Conservation (phyloP, 2,329 filamentous ascomycete species). For the Neoarthrinium moseri region DNA sequence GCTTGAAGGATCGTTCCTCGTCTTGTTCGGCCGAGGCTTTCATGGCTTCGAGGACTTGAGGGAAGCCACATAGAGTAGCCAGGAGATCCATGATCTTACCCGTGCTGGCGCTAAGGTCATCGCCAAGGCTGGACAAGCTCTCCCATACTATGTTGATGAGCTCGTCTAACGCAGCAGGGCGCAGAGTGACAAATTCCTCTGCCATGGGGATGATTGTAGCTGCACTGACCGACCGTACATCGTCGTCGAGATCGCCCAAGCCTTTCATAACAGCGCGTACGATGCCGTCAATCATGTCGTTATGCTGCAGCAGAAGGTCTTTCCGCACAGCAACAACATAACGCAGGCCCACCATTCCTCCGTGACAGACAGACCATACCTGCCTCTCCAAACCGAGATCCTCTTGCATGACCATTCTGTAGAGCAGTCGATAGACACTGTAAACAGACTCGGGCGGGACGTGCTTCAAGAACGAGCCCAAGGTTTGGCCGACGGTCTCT, state of each 20-base stretch:
- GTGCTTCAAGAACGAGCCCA: conserved; percentile 86
- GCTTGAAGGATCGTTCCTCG: conserved; percentile 84
- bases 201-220: conserved; percentile 97
- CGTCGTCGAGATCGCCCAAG: conserved; percentile 85
- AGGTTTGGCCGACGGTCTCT: conserved; percentile 90
- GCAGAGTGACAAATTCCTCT: conserved; percentile 86
- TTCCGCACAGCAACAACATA: conserved; percentile 95
- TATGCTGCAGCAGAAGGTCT: conserved; percentile 82
- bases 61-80: conserved; percentile 92
- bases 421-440: conserved; percentile 79
- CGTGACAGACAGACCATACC: conserved; percentile 94
- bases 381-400: conserved; percentile 72
- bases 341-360: conserved; percentile 93
- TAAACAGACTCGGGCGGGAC: conserved; percentile 77
- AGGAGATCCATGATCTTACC: conserved; percentile 98
- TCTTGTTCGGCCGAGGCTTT: conserved; percentile 82
- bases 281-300: conserved; percentile 86
- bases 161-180: conserved; percentile 72
- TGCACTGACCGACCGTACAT: conserved; percentile 94
- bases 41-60: conserved; percentile 90
- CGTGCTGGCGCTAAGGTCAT: conserved; percentile 95
- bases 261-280: conserved; percentile 94
- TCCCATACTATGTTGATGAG: conserved; percentile 97
- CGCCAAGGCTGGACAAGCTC: conserved; percentile 92
- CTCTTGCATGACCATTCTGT: conserved; percentile 88